phyloP scores from a whole-genome alignment of 495 filamentous ascomycete genomes.

The Aspergillus sparsus region DNA sequence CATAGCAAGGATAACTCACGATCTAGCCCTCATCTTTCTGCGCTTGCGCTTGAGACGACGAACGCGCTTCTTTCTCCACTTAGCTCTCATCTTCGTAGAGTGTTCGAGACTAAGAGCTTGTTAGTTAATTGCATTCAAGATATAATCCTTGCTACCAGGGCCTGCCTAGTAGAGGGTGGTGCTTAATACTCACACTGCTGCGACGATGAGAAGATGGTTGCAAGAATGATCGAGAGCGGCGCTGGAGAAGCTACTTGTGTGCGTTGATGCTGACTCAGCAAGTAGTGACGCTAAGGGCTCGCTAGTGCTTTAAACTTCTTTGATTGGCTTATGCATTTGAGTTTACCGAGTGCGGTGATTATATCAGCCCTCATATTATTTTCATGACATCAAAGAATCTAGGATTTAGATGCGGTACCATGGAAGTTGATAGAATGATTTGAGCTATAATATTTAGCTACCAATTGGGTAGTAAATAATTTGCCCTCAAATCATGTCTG shows the following conservation, averaged over 20 bases:
- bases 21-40: conserved; percentile 96
- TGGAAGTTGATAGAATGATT: background rate
- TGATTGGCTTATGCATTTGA: conserved; percentile 23
- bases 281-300: conserved; percentile 42
- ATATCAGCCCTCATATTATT: conserved; percentile 8
- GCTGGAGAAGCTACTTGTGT: conserved; percentile 46
- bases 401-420: background rate
- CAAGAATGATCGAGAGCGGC: conserved; percentile 45
- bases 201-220: conserved; percentile 56
- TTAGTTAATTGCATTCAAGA: conserved; percentile 18
- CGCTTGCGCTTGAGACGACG: conserved; percentile 97
- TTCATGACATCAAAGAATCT: background rate
- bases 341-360: conserved; percentile 28
- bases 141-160: conserved; percentile 18
- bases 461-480: too few species aligned
- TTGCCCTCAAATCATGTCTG: too few species aligned
- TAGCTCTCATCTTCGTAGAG: conserved; percentile 89
- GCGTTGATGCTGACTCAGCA: conserved; percentile 50
- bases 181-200: conserved; percentile 50
- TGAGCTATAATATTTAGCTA: background rate
- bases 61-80: conserved; percentile 99
- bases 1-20: conserved; percentile 55
- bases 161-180: background rate
- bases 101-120: conserved; percentile 30
- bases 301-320: conserved; percentile 25